Evolutionary conservation across 176 grass and related monocot species (phyloP), one percentile per base, ranked within the genome.

Genomic region (Metroxylon sagu): DNA sequence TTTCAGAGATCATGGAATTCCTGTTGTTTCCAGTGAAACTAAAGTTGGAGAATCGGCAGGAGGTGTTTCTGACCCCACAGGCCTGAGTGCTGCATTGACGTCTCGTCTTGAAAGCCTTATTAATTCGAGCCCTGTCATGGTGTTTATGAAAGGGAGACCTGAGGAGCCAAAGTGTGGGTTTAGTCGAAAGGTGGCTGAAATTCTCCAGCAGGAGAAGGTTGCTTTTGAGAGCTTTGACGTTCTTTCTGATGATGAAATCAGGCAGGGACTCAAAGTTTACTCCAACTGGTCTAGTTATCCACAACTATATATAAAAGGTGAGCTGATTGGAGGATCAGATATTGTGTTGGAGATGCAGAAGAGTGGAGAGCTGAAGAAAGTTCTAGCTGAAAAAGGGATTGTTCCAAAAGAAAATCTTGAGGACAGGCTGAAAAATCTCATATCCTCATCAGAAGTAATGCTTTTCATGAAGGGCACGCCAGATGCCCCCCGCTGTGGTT

Each of bases 251-350:
- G 87, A 97, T 49, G 74, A 80, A 67, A 80, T 95, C 57, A 76
- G 91, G 52, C 86, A 87, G 62, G 91, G 91, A 7, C 77, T 95
- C 2, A 95, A 95, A 75, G 60, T 83, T 51, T 18, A 85, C 56
- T 98, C 94, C 29, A 86, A 81, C 66, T 98, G 94, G 94, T 79
- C 94, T 48, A 98, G 94, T 57, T 98, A 85, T 81, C 94, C 94
- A 60, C 94, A 98, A 59, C 67, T 98, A 18, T 98, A 98, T 64
- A 76, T 98, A 72, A 85, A 80, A 25, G 85, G 94, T 56, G 94
- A 98, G 64, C 68, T 98, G 26, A 79, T 98, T 80, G 94, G 94
- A 26, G 94, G 94, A 49, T 98, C 94, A 0, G 94, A 98, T 62
- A 79, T 92, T 18, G 76, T 77, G 30, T 70, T 92, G 78, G 88